Percentiles rank a stretch among this genome's conserved stretches.
Evolutionary conservation across 352 stramenopile genomes (phyloP).

Genomic region (Phytopythium chamaehyphon): DNA sequence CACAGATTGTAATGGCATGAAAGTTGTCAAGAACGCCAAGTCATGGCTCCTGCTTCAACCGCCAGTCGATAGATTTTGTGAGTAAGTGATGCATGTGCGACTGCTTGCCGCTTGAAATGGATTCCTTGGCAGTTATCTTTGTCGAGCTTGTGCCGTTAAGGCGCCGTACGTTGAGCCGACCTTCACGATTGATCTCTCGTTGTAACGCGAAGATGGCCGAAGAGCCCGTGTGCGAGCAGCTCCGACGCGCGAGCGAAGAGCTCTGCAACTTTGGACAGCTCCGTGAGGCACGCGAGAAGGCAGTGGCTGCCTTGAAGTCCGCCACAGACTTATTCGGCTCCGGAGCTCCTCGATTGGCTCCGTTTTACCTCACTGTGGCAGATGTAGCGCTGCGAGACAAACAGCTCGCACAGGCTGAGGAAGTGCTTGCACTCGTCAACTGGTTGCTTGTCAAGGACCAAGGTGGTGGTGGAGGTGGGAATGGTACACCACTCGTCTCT

Average conservation of each 20-base stretch:
- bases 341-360: slow-evolving; percentile 44
- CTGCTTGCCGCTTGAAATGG: too few species aligned
- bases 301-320: slow-evolving; percentile 35
- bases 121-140: too few species aligned
- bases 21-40: too few species aligned
- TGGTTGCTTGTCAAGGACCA: slow-evolving; percentile 67
- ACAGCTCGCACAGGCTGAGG: slow-evolving; percentile 59
- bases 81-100: too few species aligned
- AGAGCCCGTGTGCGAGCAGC: slow-evolving; percentile 37
- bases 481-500: not conserved
- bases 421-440: slow-evolving; percentile 65
- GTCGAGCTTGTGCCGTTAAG: not conserved
- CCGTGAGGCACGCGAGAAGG: slow-evolving; percentile 39
- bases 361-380: slow-evolving; percentile 64
- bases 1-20: slow-evolving; percentile 24
- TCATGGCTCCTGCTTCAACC: not conserved
- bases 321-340: slow-evolving; percentile 49
- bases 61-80: not conserved
- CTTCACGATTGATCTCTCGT: too few species aligned
- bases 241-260: slow-evolving; percentile 59
- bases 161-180: not conserved
- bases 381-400: slow-evolving; percentile 56
- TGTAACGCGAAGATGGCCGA: not conserved
- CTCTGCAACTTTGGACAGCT: slow-evolving; percentile 46
- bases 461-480: slow-evolving; percentile 12